phyloP scores from a whole-genome alignment of 257 asterid genomes.

The Scutellaria galericulata region DNA sequence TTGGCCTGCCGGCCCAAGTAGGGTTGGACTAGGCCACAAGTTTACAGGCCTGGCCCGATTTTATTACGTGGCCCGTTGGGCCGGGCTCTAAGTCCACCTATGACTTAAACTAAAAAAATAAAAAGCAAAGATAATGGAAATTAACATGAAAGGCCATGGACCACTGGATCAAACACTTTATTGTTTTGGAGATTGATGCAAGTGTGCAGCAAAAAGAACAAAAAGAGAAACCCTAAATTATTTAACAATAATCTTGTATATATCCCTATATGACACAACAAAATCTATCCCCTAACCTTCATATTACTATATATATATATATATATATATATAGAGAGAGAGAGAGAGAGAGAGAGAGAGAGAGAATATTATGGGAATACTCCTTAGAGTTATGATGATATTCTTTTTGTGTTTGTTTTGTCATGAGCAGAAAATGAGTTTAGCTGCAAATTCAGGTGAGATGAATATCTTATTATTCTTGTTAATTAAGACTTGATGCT shows the following conservation, averaged over 20 bases:
- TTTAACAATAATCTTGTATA: not conserved
- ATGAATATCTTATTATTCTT: not conserved
- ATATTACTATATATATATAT: not conserved
- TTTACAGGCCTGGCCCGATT: no score
- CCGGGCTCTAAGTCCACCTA: no score
- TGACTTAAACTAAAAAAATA: no score
- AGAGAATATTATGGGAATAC: not conserved
- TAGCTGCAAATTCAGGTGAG: constrained; percentile 3
- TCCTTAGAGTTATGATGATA: constrained; percentile 5
- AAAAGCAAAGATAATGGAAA: no score
- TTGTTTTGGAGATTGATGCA: not conserved
- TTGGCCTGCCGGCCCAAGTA: no score
- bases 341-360: not conserved
- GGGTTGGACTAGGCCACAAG: no score
- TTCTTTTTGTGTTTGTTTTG: constrained; percentile 17
- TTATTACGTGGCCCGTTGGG: no score
- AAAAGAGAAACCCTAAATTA: not conserved
- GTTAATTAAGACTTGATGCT: not conserved
- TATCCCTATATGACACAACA: not conserved
- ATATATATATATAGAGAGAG: not conserved
- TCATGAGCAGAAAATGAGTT: not conserved
- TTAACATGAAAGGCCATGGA: not conserved
- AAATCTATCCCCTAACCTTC: not conserved
- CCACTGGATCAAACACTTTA: constrained; percentile 1
- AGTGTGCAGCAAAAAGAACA: constrained; percentile 6